Conservation (phyloP, 2,329 filamentous ascomycete genomes). For the Fusarium xylarioides region DNA sequence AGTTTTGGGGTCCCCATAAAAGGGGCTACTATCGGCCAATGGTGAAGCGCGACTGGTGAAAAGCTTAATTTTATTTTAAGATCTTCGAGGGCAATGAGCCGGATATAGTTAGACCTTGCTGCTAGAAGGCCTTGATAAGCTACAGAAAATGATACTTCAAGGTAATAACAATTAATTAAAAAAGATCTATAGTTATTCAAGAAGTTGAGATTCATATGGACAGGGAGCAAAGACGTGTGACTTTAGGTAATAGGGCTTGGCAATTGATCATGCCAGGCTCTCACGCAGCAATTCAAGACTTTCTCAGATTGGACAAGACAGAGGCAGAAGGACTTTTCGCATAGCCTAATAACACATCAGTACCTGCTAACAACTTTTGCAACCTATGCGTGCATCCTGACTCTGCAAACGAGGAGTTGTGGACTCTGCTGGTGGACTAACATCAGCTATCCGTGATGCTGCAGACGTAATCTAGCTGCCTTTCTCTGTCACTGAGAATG, state of each 20-base stretch:
- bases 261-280: neutral
- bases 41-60: accelerated
- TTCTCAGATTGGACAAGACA: neutral
- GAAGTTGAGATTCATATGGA: accelerated
- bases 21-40: neutral
- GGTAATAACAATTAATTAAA: neutral
- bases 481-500: neutral
- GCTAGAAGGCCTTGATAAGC: neutral
- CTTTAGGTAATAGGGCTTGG: neutral
- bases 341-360: neutral
- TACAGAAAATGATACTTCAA: neutral
- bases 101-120: neutral
- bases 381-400: neutral
- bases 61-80: neutral
- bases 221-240: neutral
- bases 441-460: neutral
- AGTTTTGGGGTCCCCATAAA: neutral
- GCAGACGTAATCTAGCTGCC: neutral
- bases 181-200: neutral
- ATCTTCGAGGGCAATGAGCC: neutral
- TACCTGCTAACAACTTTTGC: neutral
- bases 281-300: neutral
- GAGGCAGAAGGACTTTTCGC: accelerated
- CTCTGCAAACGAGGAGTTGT: neutral
- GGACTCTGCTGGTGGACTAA: neutral